These are phyloP conservation scores for Inonotus hispidus DNA, from an alignment of 1,284 basidiomycete species.

Conservation along the genomic window DNA sequence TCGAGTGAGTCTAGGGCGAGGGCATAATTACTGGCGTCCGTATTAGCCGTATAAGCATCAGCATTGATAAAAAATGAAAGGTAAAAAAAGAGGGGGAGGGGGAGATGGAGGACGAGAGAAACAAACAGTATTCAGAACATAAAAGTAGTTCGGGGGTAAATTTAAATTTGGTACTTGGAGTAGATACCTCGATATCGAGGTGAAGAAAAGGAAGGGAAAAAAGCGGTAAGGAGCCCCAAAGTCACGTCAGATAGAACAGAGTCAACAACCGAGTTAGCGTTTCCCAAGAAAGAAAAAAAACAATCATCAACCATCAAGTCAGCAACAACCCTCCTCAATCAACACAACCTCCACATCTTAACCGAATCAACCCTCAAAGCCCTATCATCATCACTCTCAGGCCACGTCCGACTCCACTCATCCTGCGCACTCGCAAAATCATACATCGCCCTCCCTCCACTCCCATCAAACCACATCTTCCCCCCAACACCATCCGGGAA, in stretches of 20 bases:
- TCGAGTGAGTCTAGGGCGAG: too few relatives aligned
- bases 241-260: too few relatives aligned
- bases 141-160: neutral
- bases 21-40: neutral
- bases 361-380: slow-evolving; percentile 32
- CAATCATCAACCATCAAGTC: too few relatives aligned
- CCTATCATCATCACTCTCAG: slow-evolving; percentile 26
- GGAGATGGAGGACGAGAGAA: neutral
- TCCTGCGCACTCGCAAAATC: slow-evolving; percentile 30
- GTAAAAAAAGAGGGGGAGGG: neutral
- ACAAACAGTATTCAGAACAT: neutral
- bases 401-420: slow-evolving; percentile 32
- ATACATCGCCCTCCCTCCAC: slow-evolving; percentile 15
- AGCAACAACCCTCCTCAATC: neutral
- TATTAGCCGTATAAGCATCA: too few relatives aligned
- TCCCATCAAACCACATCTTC: slow-evolving; percentile 35
- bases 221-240: too few relatives aligned
- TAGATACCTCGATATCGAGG: too few relatives aligned
- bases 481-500: slow-evolving; percentile 34
- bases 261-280: too few relatives aligned
- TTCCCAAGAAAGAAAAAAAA: too few relatives aligned
- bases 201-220: neutral
- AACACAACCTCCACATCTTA: slow-evolving; percentile 20
- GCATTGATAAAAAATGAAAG: too few relatives aligned
- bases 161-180: too few relatives aligned